A percentile compares a stretch with the other conserved stretches of the same genome.
These are phyloP conservation scores for Liquidambar formosana DNA, from an alignment of 164 flowering plant genomes.

Conservation along the genomic window DNA sequence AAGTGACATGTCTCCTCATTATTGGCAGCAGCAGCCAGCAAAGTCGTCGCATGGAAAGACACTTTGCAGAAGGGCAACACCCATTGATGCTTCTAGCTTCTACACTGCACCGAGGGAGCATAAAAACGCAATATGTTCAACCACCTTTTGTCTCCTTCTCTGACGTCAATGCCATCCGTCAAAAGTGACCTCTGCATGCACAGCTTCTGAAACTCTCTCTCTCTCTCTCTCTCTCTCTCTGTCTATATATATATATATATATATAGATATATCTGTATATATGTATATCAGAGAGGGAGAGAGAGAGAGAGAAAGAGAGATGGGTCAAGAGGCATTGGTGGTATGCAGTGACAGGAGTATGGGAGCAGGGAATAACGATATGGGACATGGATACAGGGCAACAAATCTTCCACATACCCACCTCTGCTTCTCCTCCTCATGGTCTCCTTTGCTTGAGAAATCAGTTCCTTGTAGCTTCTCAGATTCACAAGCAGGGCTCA, in stretches of 20 bases:
- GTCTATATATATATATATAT: no score
- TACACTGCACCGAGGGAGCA: neutral
- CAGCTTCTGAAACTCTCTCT: neutral
- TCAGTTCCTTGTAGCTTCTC: constrained; percentile 56
- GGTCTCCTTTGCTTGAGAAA: constrained; percentile 51
- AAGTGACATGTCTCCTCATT: no score
- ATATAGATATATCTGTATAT: no score
- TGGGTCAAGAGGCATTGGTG: constrained; percentile 44
- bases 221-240: no score
- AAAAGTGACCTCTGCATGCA: constrained; percentile 6
- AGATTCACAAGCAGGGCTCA: constrained; percentile 46
- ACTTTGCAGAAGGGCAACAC: no score
- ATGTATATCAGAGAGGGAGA: neutral
- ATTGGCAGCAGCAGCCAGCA: no score
- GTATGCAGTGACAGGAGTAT: constrained; percentile 55
- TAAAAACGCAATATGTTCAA: constrained; percentile 7
- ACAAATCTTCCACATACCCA: constrained; percentile 49
- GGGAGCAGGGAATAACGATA: constrained; percentile 43
- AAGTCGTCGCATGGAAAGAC: no score
- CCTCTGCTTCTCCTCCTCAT: constrained; percentile 53
- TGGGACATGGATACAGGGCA: constrained; percentile 52
- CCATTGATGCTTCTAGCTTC: no score
- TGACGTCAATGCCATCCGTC: constrained; percentile 10
- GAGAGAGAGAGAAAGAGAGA: constrained; percentile 12
- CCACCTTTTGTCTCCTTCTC: constrained; percentile 16